Evolutionary conservation across 768 basidiomycete genomes (phyloP), one percentile per base, ranked within the genome.

Genomic region (Boletus rubroflammeus): DNA sequence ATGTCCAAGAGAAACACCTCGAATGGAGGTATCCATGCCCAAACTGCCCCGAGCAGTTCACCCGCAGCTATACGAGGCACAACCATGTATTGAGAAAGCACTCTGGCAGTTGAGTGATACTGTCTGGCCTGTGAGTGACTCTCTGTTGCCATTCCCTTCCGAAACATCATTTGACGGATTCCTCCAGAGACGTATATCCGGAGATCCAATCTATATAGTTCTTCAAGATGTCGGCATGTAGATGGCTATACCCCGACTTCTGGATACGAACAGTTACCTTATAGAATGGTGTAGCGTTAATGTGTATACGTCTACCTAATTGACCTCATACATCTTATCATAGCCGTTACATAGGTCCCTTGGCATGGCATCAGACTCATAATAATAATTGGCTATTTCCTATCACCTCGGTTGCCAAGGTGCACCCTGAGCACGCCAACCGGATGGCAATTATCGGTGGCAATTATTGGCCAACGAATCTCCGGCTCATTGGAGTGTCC

Each of bases 1-100:
- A 72, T 17, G 43, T 70, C 17, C 58, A 58, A 25, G 68, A 70
- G 38, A 55, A 26, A 29, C 68, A 70, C 23, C 57, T 70, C 19
- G 53, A 55, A 44, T 35, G 44, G 25, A 61, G n/a, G 39, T 51
- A 58, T 29, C 0, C 7, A 3, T 70, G 68, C 47, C 42, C 56
- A 7, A 15, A 41, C 17, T 72, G 68, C 29, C 2, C 25, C 5
- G 62, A 63, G 15, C 46, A 34, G 29, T 70, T 70, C 51, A 66
- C 70, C 5, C 68, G 70, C 23, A 50, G n/a, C 50, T 5, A 70
- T 25, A 64, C 70, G 11, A 42, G 59, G 39, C 48, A 53, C 9
- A 23, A 5, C 5, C 70, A 70, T 35, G 0, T 53, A 0, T 31
- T 25, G 35, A 55, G 15, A 11, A 62, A 59, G 28, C 67, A 61